Conservation (phyloP, 441 rosid genomes). For the Gossypium gossypioides region DNA sequence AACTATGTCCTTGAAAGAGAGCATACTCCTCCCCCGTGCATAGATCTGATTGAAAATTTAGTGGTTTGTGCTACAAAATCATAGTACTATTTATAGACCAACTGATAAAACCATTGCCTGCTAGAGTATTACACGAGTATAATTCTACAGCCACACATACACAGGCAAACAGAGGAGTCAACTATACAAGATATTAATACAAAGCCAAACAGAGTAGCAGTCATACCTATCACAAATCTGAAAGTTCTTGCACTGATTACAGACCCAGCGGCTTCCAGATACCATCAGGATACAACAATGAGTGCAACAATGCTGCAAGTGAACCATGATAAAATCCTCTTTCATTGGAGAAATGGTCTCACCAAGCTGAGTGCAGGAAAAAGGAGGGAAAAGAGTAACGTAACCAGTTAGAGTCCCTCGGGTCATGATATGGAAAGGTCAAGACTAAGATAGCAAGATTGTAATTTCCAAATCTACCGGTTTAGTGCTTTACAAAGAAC, state of each 20-base stretch:
- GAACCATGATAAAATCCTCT: conserved; percentile 98
- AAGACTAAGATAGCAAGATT: neutral
- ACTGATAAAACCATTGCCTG: neutral
- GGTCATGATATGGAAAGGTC: neutral
- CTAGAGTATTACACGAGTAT: neutral
- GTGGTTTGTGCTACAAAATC: neutral
- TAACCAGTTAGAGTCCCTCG: neutral
- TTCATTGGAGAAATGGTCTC: conserved; percentile 97
- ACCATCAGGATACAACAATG: conserved; percentile 91
- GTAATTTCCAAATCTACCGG: neutral
- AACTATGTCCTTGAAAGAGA: neutral
- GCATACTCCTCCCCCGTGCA: neutral
- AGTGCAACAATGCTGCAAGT: conserved; percentile 79
- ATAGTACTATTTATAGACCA: neutral
- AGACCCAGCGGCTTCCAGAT: conserved; percentile 83
- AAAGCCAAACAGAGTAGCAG: conserved; percentile 12
- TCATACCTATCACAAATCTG: conserved; percentile 92
- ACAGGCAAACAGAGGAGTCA: neutral
- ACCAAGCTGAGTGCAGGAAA: conserved; percentile 62
- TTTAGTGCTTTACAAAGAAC: neutral
- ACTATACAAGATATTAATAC: neutral
- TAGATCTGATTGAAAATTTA: neutral
- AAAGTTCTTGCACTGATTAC: conserved; percentile 88
- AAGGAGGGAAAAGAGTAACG: neutral
- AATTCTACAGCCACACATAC: neutral